Evolutionary conservation across 805 yeast genomes (phyloP).

Genomic region (Kurtzmaniella fragi): DNA sequence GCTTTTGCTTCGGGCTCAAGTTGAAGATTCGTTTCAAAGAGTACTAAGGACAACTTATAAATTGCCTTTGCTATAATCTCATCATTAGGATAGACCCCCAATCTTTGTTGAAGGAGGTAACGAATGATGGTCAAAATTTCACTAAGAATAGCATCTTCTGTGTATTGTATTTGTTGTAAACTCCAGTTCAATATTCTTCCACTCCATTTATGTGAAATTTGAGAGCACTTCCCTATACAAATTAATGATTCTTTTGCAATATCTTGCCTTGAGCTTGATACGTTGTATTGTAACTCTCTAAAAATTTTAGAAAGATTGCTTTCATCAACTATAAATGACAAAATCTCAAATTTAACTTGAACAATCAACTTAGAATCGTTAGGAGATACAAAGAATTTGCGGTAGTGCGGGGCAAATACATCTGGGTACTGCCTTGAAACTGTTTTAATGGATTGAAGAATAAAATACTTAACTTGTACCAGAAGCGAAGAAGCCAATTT

Average conservation of each 20-base stretch:
- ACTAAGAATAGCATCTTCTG: constrained; percentile 38
- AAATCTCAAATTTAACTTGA: constrained; percentile 52
- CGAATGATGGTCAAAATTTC: constrained; percentile 73
- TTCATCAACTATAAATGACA: constrained; percentile 54
- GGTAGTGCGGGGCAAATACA: constrained; percentile 29
- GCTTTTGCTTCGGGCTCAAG: constrained; percentile 58
- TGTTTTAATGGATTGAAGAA: constrained; percentile 45
- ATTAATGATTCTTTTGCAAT: constrained; percentile 47
- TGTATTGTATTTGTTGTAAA: constrained; percentile 38
- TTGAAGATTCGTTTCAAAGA: constrained; percentile 16
- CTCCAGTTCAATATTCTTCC: constrained; percentile 61
- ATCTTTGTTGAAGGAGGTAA: constrained; percentile 59
- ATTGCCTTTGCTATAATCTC: constrained; percentile 45
- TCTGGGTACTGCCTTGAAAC: constrained; percentile 29
- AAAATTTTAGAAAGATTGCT: constrained; percentile 47
- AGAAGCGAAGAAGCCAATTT: constrained; percentile 28
- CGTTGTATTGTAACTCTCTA: constrained; percentile 58
- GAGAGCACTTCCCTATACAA: constrained; percentile 59
- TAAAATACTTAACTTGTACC: constrained; percentile 19
- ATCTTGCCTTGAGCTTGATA: constrained; percentile 11
- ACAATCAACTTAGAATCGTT: constrained; percentile 43
- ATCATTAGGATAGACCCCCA: constrained; percentile 19
- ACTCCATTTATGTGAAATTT: constrained; percentile 43
- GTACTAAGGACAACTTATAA: constrained; percentile 38
- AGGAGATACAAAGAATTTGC: constrained; percentile 53